Percentiles rank a stretch among this genome's conserved stretches.
Conservation (phyloP, 2,329 filamentous ascomycete species). For the Botrytis tulipae region DNA sequence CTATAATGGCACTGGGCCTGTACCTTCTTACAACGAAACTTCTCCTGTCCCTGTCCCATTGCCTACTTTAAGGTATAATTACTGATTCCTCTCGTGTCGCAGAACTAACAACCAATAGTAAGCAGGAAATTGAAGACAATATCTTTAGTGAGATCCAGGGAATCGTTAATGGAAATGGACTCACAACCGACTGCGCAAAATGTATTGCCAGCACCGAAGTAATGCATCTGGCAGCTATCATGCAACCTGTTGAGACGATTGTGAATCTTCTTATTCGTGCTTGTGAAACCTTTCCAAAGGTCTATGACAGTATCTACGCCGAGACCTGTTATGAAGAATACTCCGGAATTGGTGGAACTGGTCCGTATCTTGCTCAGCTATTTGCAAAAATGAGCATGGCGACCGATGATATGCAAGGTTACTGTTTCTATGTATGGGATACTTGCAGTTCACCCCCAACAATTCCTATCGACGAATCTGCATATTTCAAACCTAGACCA, state of each 20-base stretch:
- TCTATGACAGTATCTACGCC: conserved; percentile 19
- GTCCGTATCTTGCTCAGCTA: conserved; percentile 16
- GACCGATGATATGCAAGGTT: conserved; percentile 15
- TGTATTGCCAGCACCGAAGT: conserved; percentile 19
- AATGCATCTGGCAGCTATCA: conserved; percentile 21
- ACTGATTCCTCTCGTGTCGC: not conserved
- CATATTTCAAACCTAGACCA: conserved; percentile 18
- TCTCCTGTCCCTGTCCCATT: conserved; percentile 14
- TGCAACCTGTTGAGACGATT: conserved; percentile 11
- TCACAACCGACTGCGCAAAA: conserved; percentile 15
- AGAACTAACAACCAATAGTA: not conserved
- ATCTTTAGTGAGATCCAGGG: conserved; percentile 14
- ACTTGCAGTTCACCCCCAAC: conserved; percentile 13
- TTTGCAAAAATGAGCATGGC: conserved; percentile 21
- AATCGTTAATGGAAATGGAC: conserved; percentile 11
- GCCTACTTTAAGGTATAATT: conserved; percentile 8
- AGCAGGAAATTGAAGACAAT: conserved; percentile 19
- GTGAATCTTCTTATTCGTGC: conserved; percentile 20
- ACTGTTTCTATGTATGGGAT: conserved; percentile 14
- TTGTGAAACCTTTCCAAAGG: conserved; percentile 17
- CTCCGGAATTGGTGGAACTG: conserved; percentile 20
- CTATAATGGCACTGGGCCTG: conserved; percentile 15
- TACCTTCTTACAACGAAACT: conserved; percentile 16
- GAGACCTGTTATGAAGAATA: conserved; percentile 19
- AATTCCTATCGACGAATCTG: conserved; percentile 9